Evolutionary conservation across 176 grass and related monocot genomes (phyloP).

Genomic region (Oryza meyeriana): DNA sequence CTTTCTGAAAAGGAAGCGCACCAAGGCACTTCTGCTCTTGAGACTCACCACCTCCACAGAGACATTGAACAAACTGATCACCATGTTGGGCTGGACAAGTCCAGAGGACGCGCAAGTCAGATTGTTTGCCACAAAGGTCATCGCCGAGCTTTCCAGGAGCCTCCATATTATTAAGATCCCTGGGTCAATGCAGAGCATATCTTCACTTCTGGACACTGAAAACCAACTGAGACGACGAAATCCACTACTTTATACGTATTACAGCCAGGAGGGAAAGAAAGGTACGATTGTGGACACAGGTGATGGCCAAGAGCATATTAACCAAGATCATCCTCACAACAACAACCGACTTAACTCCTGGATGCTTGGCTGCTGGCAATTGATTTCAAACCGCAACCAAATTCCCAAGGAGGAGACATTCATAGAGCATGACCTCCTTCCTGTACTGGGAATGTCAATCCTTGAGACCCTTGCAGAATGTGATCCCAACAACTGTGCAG

Average conservation of each 20-base stretch:
- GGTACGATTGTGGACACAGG: not conserved
- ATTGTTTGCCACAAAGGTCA: not conserved
- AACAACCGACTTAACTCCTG: not conserved
- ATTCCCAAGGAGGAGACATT: not conserved
- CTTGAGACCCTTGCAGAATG: constrained; percentile 1
- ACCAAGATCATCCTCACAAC: not conserved
- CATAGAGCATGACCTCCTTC: not conserved
- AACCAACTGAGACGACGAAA: not conserved
- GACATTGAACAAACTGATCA: not conserved
- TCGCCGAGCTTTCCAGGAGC: not conserved
- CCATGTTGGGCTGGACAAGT: not conserved
- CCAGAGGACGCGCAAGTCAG: not conserved
- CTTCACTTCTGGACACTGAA: not conserved
- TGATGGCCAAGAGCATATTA: not conserved
- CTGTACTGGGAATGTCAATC: constrained; percentile 11
- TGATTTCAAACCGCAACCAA: not conserved
- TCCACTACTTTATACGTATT: not conserved
- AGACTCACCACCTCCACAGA: not conserved
- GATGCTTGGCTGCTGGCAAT: not conserved
- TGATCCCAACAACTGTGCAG: constrained; percentile 10
- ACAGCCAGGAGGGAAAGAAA: not conserved
- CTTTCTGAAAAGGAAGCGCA: not conserved
- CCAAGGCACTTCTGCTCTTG: not conserved
- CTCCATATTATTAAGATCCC: not conserved
- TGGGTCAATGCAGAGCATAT: not conserved